Base-by-base conservation (phyloP, 2,329 filamentous ascomycete genomes). In the Aspergillus udagawae region DNA sequence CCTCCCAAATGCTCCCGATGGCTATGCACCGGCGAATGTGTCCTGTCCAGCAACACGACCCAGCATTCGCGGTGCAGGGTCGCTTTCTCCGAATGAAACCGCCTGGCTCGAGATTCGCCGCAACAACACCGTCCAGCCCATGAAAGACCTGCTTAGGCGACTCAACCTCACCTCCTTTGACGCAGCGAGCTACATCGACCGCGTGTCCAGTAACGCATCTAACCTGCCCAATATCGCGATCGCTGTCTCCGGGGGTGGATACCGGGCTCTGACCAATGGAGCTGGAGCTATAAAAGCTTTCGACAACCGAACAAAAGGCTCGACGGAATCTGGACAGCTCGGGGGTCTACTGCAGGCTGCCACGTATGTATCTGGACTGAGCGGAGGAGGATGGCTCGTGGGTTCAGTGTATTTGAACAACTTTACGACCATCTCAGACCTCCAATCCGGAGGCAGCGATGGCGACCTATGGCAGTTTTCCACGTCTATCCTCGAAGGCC, bases 341-440 rank as follows among this genome's bases (percentile, higher is more conserved):
- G 69, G 91, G 52, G 91, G 91, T 4, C 75, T 95, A 62, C 77
- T 95, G 58, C 91, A 95, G 77, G 82, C 89, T 4, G 75, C 89
- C 0, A 95, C 91, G 0, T 95, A 95, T 70, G 73, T 94, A 14
- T 82, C 90, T 3, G 91, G 90, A 12, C 79, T 95, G 3, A 92
- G 89, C 5, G 91, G 91, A 27, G 91, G 91, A 56, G 86, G 86
- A 51, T 96, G 91, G 91, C 79, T 95, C 17, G 84, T 95, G 8
- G 89, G 90, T 21, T 90, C 87, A 55, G 77, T 95, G n/a, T 92
- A 84, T 59, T 78, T 85, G 64, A 86, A 87, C 70, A 95, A 95
- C 77, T 94, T 90, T 71, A 87, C 86, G 6, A 84, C 86, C 0
- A 82, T 91, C 1, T 72, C 82, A 49, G 50, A 53, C 59, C 80